Evolutionary conservation across 2,329 filamentous ascomycete species (phyloP), one percentile per base, ranked within the genome.

Genomic region (Fusarium sp.): DNA sequence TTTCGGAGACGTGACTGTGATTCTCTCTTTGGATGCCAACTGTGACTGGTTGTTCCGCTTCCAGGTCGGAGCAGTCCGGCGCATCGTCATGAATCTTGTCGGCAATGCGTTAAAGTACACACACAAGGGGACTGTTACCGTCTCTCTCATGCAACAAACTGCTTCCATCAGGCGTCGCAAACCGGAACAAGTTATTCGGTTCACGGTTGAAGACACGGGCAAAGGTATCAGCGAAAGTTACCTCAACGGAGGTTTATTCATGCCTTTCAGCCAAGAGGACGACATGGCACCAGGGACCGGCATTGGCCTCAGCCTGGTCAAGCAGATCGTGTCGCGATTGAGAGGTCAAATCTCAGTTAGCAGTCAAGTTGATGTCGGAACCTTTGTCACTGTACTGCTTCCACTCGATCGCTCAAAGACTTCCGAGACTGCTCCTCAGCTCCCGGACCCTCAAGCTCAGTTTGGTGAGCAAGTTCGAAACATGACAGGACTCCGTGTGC

Each of bases 11-110:
- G 19, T 57, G 0, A 17, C 30, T 2, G 3, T 55, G 0, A 22
- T n/a, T 14, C 11, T 57, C 4, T 41, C 30, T 4, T 32, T 55
- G 7, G 49, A 57, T 10, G 17, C 55, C 2, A 9, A 19, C 1
- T 14, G 35, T 2, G 13, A 40, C 1, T 90, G 87, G 85, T 73
- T 76, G 1, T 88, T 87, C 67, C 77, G 82, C n/a, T 82, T 83
- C 0, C 82, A 87, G 37, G 80, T 84, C 0, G 87, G 87, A 3
- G 80, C 80, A 0, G 60, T 81, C 7, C 75, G 80, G 17, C 81
- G 86, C 1, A 84, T 90, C 30, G 78, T 89, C 20, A 87, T 89
- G 85, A 90, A 90, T 56, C 65, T 90, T 0, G 82, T 89, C n/a
- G 85, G 86, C 11, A 90, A 90, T 70, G 80, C 87, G 0, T 79